phyloP scores from a whole-genome alignment of 2,329 filamentous ascomycete species.

The Fonsecaea nubica region DNA sequence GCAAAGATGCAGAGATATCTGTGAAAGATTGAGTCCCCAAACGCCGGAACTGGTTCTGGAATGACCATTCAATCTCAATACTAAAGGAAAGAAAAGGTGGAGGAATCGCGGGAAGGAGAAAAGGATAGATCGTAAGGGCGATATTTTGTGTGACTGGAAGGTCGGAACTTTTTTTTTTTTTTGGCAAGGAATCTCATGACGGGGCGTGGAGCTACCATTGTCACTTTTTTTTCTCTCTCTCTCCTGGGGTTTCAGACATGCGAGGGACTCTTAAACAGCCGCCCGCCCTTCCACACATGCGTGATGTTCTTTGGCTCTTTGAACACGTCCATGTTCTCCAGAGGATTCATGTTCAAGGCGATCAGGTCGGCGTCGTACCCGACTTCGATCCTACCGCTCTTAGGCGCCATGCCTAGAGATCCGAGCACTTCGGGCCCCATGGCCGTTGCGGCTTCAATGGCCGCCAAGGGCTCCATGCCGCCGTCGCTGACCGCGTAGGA shows the following conservation, averaged over 20 bases:
- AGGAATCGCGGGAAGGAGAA: not conserved
- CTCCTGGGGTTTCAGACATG: not conserved
- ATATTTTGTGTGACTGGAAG: not conserved
- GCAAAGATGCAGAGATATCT: too few species aligned
- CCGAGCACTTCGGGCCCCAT: conserved; percentile 56
- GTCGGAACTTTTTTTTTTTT: not conserved
- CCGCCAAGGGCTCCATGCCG: conserved; percentile 58
- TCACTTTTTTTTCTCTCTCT: not conserved
- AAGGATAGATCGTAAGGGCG: not conserved
- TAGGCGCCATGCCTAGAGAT: conserved; percentile 51
- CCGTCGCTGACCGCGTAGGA: conserved; percentile 54
- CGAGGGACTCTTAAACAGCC: conserved; percentile 31
- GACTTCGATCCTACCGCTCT: conserved; percentile 53
- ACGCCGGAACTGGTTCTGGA: too few species aligned
- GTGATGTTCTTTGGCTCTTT: conserved; percentile 50
- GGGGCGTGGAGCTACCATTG: not conserved
- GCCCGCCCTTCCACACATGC: conserved; percentile 51
- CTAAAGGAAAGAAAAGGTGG: too few species aligned
- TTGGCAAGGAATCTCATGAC: not conserved
- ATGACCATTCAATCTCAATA: too few species aligned
- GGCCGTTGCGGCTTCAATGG: conserved; percentile 60
- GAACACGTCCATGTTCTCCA: conserved; percentile 54
- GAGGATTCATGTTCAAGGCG: conserved; percentile 52
- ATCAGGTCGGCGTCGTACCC: conserved; percentile 60
- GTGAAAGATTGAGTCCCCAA: too few species aligned